Evolutionary conservation across 1,284 basidiomycete species (phyloP), one percentile per base, ranked within the genome.

Genomic region (Marasmius fiardii): DNA sequence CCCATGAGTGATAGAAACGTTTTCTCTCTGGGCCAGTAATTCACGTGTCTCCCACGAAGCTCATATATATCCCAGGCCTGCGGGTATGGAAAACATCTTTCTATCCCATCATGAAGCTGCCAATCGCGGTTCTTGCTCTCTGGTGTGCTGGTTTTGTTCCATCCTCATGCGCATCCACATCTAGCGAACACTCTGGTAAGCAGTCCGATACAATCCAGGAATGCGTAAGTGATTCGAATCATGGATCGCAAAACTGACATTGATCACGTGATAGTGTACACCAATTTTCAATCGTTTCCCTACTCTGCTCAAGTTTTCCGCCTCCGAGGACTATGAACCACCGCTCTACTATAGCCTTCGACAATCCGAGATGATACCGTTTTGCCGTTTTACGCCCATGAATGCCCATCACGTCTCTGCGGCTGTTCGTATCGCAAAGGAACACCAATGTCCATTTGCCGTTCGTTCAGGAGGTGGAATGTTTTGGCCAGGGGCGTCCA

Each of bases 401-500:
- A 55, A 54, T 5, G 50, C 61, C 2, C 4, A 51, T 2, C 57
- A 63, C 18, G 58, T 63, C 18, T 58, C 60, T 5, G 23, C 51
- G 21, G 56, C 58, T 37, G 37, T 63, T 24, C 44, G 35, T 1
- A 44, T 56, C 33, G 49, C 58, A 1, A 56, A 51, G 3, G 37
- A 51, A 20, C 45, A 56, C 24, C 24, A 26, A 24, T 61, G 58
- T 44, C 11, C 26, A 4, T 63, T 63, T 52, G 61, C 63, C 24
- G 63, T 64, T 1, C 55, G 58, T 5, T 63, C 61, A 2, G 60
- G 61, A 4, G 63, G 63, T 7, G 61, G 60, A 26, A 59, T 58
- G 50, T 20, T 51, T 23, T 58, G 55, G 47, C 34, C 52, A 18
- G 59, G 57, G 12, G 33, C 14, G 2, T 52, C 55, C 16, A 63